phyloP scores from a whole-genome alignment of 148 eudicot genomes.

The Tetragonia tetragonoides region DNA sequence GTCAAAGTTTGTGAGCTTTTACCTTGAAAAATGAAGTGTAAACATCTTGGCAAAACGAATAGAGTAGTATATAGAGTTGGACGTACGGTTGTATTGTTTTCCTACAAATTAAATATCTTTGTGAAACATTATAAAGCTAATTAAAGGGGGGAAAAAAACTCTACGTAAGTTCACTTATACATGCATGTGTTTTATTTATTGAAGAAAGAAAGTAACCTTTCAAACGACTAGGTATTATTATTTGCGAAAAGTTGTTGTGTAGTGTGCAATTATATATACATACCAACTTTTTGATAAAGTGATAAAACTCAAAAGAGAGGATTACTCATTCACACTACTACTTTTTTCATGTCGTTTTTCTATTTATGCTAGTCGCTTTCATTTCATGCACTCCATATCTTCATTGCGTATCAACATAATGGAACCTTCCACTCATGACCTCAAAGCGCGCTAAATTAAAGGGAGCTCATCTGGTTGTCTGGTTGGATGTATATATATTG shows the following conservation, averaged over 20 bases:
- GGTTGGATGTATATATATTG: too few species aligned
- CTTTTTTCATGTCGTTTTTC: not conserved
- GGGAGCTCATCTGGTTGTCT: not conserved
- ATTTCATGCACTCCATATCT: not conserved
- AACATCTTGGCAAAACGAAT: too few species aligned
- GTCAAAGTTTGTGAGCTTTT: too few species aligned
- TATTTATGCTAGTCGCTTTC: not conserved
- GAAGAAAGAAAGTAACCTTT: not conserved
- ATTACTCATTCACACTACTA: not conserved
- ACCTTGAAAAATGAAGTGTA: too few species aligned
- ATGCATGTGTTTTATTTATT: not conserved
- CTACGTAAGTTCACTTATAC: not conserved
- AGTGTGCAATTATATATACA: not conserved
- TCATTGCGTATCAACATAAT: not conserved
- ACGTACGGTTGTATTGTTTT: too few species aligned
- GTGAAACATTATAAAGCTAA: too few species aligned
- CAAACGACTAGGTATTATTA: not conserved
- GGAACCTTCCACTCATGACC: not conserved
- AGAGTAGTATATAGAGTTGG: too few species aligned
- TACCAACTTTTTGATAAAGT: not conserved
- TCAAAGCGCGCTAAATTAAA: too few species aligned
- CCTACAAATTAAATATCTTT: too few species aligned
- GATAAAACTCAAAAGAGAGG: not conserved
- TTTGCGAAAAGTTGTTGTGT: not conserved
- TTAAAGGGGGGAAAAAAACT: not conserved